Evolutionary conservation across 139 green algal species (phyloP).

Genomic region (Diplosphaera chodatii): DNA sequence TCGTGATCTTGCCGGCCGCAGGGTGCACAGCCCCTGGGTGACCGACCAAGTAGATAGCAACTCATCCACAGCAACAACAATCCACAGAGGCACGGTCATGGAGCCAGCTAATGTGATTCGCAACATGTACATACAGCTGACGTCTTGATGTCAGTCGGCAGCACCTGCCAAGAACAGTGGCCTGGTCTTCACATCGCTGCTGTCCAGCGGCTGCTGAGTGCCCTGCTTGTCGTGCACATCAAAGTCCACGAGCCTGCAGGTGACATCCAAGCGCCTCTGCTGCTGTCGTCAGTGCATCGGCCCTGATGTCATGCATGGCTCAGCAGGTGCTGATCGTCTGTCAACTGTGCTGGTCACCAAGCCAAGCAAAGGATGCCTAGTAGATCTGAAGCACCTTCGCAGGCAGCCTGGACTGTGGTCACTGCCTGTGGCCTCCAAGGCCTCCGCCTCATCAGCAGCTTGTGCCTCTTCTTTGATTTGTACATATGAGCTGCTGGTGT

Average conservation of each 20-base stretch:
- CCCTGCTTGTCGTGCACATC: slow-evolving; percentile 23
- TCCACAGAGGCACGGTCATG: no score
- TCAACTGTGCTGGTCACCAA: no score
- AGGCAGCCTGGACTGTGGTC: not conserved
- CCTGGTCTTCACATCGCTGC: slow-evolving; percentile 10
- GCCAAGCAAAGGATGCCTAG: no score
- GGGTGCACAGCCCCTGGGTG: slow-evolving; percentile 41
- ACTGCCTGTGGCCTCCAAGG: slow-evolving; percentile 22
- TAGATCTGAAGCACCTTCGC: not conserved
- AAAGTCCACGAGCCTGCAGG: slow-evolving; percentile 48
- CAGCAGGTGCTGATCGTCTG: no score
- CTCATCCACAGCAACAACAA: no score
- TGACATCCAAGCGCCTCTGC: not conserved
- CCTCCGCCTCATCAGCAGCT: slow-evolving; percentile 33
- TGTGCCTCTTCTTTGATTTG: slow-evolving; percentile 27
- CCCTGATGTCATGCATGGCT: no score
- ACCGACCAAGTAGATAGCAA: no score
- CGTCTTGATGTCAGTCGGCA: not conserved
- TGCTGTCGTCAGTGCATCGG: not conserved
- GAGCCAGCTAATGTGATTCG: no score
- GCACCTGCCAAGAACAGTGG: slow-evolving; percentile 22
- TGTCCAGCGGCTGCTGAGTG: slow-evolving; percentile 39
- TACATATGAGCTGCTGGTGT: slow-evolving; percentile 28
- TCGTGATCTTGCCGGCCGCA: slow-evolving; percentile 18
- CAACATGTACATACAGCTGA: no score